Evolutionary conservation across 805 yeast genomes (phyloP), one percentile per base, ranked within the genome.

Genomic region (Priceomyces melissophilus): DNA sequence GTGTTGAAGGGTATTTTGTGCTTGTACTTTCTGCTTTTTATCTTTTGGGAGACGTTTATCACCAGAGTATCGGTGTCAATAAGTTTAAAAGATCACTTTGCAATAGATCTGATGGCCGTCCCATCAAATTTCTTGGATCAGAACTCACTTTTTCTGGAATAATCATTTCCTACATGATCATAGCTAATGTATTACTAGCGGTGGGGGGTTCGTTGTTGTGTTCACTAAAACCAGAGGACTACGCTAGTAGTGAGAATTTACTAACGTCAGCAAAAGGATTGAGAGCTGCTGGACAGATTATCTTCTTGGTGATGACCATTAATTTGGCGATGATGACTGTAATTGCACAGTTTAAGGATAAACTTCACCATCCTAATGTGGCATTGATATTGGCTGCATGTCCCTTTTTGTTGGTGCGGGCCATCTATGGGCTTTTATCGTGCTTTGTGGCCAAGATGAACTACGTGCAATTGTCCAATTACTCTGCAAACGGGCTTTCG

Each of bases 1-100:
- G 62, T 4, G 71, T 69, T 14, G 70, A 67, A 43, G 72, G 73
- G 4, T 65, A 67, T 34, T 65, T 67, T 48, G 48, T 55, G 4
- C 56, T 67, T 37, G 60, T 67, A 14, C 48, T 63, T 32, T 46
- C 61, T 3, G 32, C 60, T 1, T 58, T 65, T 30, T 53, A 58
- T 23, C 52, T 55, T 28, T 42, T 64, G 3, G 51, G 54, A 35
- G 49, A 34, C 7, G 37, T 8, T 10, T 34, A 13, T 34, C 14
- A 5, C 12, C 12, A 34, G 23, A 34, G 23, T 11, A 13, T 6
- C 4, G 37, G 37, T 16, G 12, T 16, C 37, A 34, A 34, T 34
- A 13, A 11, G 23, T 17, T 34, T 23, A 34, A 34, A 10, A 6
- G 16, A 28, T 17, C 37, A 13, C 10, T 34, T 7, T 34, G 4